phyloP scores from a whole-genome alignment of 2,329 filamentous ascomycete species.

The Paramyrothecium sp. region DNA sequence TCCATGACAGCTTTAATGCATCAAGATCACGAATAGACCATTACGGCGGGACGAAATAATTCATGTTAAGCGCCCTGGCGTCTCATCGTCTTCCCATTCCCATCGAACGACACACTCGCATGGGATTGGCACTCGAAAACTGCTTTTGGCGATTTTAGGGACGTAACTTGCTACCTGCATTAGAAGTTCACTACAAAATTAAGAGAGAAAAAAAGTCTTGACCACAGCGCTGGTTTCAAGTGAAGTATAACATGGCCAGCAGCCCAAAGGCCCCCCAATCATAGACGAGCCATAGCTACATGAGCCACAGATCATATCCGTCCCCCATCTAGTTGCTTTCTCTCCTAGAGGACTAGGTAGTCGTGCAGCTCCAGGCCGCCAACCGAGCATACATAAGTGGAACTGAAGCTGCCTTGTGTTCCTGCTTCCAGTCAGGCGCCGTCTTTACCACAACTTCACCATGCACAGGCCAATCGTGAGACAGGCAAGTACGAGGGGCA shows the following conservation, averaged over 20 bases:
- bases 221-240: conserved; percentile 13
- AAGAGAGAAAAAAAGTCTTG: conserved; percentile 34
- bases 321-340: background rate
- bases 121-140: too few relatives aligned
- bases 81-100: too few relatives aligned
- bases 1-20: too few relatives aligned
- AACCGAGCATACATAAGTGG: conserved; percentile 5
- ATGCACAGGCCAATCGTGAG: background rate
- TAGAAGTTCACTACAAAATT: conserved; percentile 61
- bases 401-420: background rate
- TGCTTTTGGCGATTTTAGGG: background rate
- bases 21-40: too few relatives aligned
- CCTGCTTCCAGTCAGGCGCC: background rate
- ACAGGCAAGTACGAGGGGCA: background rate
- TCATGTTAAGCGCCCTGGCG: too few relatives aligned
- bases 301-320: background rate
- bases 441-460: background rate
- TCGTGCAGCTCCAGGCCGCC: background rate
- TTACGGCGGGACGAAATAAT: too few relatives aligned
- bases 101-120: too few relatives aligned
- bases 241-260: conserved; percentile 7
- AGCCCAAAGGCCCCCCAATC: background rate
- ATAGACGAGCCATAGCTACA: background rate
- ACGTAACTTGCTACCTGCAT: conserved; percentile 58
- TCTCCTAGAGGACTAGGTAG: background rate